Percentiles rank a stretch among this genome's conserved stretches.
Evolutionary conservation across 1,284 basidiomycete genomes (phyloP).

Genomic region (Rhodofomes roseus): DNA sequence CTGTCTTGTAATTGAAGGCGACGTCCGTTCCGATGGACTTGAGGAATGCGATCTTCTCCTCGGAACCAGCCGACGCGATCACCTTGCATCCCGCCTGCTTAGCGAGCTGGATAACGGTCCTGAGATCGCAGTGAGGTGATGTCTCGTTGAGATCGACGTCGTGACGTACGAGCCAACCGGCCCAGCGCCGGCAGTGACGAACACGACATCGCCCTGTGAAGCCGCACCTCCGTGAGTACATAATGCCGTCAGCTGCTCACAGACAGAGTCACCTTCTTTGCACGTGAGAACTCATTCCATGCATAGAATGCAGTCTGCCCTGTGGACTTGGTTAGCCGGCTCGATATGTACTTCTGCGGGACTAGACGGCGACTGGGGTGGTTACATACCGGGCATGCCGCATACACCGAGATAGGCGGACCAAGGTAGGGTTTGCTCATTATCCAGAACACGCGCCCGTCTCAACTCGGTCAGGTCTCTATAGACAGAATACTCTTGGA

Average conservation of each 20-base stretch:
- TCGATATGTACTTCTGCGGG: no score
- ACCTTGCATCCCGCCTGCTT: slow-evolving; percentile 64
- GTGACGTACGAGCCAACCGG: slow-evolving; percentile 17
- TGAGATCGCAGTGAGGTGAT: slow-evolving; percentile 6
- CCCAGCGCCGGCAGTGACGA: slow-evolving; percentile 6
- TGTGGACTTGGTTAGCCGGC: not conserved
- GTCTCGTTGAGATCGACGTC: no score
- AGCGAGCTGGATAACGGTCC: slow-evolving; percentile 56
- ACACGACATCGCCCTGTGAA: not conserved
- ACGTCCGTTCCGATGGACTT: slow-evolving; percentile 65
- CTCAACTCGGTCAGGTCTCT: not conserved
- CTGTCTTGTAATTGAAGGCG: slow-evolving; percentile 73
- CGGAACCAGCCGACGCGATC: slow-evolving; percentile 69
- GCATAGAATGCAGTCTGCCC: not conserved
- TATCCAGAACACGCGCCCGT: slow-evolving; percentile 18
- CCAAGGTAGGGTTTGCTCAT: slow-evolving; percentile 26
- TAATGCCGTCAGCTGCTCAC: not conserved
- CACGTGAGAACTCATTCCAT: not conserved
- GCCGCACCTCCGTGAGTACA: not conserved
- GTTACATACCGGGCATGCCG: slow-evolving; percentile 30
- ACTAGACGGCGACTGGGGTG: not conserved
- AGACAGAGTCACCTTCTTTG: not conserved
- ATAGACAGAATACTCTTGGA: slow-evolving; percentile 21
- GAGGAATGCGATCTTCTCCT: slow-evolving; percentile 66
- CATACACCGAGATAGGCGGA: slow-evolving; percentile 29